These are phyloP conservation scores for Aureobasidium musti DNA, from an alignment of 2,329 filamentous ascomycete species.

Conservation along the genomic window DNA sequence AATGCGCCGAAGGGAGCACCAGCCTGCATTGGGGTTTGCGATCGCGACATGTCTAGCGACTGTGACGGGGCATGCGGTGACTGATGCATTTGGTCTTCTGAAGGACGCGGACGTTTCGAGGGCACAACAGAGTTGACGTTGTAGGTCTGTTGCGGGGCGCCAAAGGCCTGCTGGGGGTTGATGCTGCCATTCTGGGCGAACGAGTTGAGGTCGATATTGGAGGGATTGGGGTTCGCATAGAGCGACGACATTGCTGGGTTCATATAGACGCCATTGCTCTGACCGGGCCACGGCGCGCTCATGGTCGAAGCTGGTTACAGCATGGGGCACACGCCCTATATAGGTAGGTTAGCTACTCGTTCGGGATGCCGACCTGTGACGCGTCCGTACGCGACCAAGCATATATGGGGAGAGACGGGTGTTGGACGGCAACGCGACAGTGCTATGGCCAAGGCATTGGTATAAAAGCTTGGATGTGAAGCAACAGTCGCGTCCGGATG, in stretches of 20 bases:
- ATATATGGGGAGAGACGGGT: neutral
- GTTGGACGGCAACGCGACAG: neutral
- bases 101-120: conserved; percentile 79
- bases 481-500: conserved; percentile 7
- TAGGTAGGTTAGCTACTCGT: conserved; percentile 6
- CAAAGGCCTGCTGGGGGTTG: conserved; percentile 77
- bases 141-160: conserved; percentile 66
- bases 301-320: conserved; percentile 31
- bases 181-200: conserved; percentile 70
- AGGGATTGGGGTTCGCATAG: conserved; percentile 32
- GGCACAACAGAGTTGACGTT: conserved; percentile 84
- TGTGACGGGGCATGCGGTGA: conserved; percentile 17
- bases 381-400: conserved; percentile 18
- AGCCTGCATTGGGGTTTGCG: conserved; percentile 71
- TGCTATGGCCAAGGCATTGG: conserved; percentile 19
- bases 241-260: conserved; percentile 32
- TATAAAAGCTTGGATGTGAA: neutral
- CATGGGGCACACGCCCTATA: conserved; percentile 28
- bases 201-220: conserved; percentile 49
- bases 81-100: conserved; percentile 72
- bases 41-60: conserved; percentile 62
- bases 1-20: conserved; percentile 28
- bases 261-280: conserved; percentile 34
- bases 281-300: conserved; percentile 32
- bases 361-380: conserved; percentile 17